phyloP scores from a whole-genome alignment of 1,284 basidiomycete genomes.

The Megacollybia platyphylla region DNA sequence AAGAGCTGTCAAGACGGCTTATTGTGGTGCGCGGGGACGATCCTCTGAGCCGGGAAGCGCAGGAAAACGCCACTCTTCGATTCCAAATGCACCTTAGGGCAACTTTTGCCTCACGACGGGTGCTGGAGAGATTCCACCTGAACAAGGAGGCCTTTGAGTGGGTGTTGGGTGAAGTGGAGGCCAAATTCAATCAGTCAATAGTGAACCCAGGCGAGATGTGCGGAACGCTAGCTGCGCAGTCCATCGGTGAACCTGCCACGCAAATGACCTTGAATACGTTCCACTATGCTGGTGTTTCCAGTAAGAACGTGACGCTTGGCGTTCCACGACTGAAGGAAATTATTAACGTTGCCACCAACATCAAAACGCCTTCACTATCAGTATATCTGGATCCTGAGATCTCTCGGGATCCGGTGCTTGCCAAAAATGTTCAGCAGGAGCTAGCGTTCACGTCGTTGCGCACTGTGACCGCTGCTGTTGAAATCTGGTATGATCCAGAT shows the following conservation, averaged over 20 bases:
- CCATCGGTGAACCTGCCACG: slow-evolving; percentile 98
- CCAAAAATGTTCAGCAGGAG: slow-evolving; percentile 87
- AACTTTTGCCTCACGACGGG: slow-evolving; percentile 72
- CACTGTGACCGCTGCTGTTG: slow-evolving; percentile 90
- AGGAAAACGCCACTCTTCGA: slow-evolving; percentile 82
- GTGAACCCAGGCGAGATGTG: slow-evolving; percentile 98
- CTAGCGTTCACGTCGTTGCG: slow-evolving; percentile 91
- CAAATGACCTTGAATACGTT: slow-evolving; percentile 98
- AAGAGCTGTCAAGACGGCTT: slow-evolving; percentile 59
- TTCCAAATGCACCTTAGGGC: slow-evolving; percentile 93
- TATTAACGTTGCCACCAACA: slow-evolving; percentile 97
- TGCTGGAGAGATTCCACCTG: slow-evolving; percentile 80
- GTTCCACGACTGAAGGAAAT: slow-evolving; percentile 97
- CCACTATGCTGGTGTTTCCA: slow-evolving; percentile 98
- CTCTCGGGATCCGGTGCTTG: slow-evolving; percentile 46
- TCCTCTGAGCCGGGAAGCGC: slow-evolving; percentile 60
- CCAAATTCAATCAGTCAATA: slow-evolving; percentile 86
- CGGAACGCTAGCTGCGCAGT: slow-evolving; percentile 94
- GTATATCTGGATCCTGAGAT: slow-evolving; percentile 79
- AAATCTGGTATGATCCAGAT: slow-evolving; percentile 98
- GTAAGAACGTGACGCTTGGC: slow-evolving; percentile 96
- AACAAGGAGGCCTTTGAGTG: slow-evolving; percentile 92
- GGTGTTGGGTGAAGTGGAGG: slow-evolving; percentile 93
- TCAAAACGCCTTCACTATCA: slow-evolving; percentile 93
- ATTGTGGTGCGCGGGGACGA: slow-evolving; percentile 85